These are phyloP conservation scores for Aspergillus terreus DNA, from an alignment of 2,329 filamentous ascomycete species.

Conservation along the genomic window DNA sequence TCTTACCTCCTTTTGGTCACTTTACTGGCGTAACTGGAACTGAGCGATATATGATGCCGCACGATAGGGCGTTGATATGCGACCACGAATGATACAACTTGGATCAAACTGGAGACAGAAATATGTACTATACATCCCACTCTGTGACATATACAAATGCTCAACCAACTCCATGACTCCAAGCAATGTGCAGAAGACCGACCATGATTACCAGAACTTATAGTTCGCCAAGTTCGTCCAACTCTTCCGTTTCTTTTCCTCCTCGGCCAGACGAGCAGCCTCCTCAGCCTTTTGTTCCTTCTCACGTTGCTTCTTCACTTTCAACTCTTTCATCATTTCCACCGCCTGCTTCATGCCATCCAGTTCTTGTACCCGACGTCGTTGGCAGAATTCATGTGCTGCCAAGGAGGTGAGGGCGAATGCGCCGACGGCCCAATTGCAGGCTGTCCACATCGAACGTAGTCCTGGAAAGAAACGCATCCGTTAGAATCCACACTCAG, in stretches of 20 bases:
- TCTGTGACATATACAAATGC: slow-evolving; percentile 21
- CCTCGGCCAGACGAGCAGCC: slow-evolving; percentile 32
- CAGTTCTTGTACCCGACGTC: slow-evolving; percentile 68
- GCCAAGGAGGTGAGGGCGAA: slow-evolving; percentile 68
- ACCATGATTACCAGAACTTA: slow-evolving; percentile 42
- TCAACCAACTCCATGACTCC: slow-evolving; percentile 32
- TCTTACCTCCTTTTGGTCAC: not conserved
- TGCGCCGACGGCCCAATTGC: slow-evolving; percentile 80
- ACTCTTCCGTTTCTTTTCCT: slow-evolving; percentile 40
- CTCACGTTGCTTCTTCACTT: slow-evolving; percentile 59
- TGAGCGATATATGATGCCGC: slow-evolving; percentile 4
- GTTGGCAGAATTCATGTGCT: slow-evolving; percentile 82
- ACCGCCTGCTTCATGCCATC: slow-evolving; percentile 81
- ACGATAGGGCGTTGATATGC: slow-evolving; percentile 10
- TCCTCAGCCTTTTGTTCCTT: slow-evolving; percentile 41
- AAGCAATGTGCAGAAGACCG: slow-evolving; percentile 13
- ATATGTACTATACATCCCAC: slow-evolving; percentile 21
- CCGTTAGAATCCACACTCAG: not conserved
- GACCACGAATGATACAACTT: slow-evolving; percentile 10
- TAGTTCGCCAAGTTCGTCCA: slow-evolving; percentile 44
- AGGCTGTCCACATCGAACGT: slow-evolving; percentile 62
- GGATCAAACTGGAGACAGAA: slow-evolving; percentile 9
- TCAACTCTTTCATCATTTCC: slow-evolving; percentile 73
- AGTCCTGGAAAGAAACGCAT: slow-evolving; percentile 17
- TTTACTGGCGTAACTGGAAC: slow-evolving; percentile 6